Evolutionary conservation across 352 stramenopile genomes (phyloP).

Genomic region (Pythium sukuiense): DNA sequence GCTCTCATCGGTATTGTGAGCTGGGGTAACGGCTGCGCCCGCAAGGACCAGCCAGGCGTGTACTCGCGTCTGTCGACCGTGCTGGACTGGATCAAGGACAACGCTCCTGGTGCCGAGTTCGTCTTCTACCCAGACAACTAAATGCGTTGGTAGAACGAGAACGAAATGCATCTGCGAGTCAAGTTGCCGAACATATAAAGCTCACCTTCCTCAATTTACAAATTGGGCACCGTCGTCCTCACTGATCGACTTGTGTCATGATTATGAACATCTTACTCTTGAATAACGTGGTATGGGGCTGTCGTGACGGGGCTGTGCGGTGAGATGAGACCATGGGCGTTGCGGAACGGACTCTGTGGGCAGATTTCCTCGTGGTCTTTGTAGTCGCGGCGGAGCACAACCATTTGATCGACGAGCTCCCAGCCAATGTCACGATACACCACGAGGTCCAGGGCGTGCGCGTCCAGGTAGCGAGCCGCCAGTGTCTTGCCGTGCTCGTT

Average conservation of each 20-base stretch:
- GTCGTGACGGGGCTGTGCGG: not conserved
- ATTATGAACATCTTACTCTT: no score
- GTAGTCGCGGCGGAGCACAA: not conserved
- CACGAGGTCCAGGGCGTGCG: conserved; percentile 50
- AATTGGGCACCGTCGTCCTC: no score
- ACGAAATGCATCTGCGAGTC: no score
- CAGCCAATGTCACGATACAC: conserved; percentile 61
- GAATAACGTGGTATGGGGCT: conserved; percentile 11
- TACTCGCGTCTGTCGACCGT: conserved; percentile 3
- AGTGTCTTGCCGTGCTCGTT: conserved; percentile 71
- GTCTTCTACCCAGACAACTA: conserved; percentile 5
- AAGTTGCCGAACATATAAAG: no score
- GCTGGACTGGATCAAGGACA: conserved; percentile 5
- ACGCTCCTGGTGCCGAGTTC: conserved; percentile 10
- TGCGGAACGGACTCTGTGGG: not conserved
- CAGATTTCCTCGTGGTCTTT: conserved; percentile 13
- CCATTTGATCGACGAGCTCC: conserved; percentile 19
- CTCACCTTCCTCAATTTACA: no score
- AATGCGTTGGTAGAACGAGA: no score
- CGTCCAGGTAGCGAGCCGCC: conserved; percentile 61
- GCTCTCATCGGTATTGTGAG: conserved; percentile 28
- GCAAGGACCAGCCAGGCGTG: conserved; percentile 11
- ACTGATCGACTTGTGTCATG: no score
- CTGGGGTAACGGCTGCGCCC: conserved; percentile 26
- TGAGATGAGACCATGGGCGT: not conserved